These are phyloP conservation scores for Leptosphaerulina australis DNA, from an alignment of 2,329 filamentous ascomycete genomes.

Conservation along the genomic window DNA sequence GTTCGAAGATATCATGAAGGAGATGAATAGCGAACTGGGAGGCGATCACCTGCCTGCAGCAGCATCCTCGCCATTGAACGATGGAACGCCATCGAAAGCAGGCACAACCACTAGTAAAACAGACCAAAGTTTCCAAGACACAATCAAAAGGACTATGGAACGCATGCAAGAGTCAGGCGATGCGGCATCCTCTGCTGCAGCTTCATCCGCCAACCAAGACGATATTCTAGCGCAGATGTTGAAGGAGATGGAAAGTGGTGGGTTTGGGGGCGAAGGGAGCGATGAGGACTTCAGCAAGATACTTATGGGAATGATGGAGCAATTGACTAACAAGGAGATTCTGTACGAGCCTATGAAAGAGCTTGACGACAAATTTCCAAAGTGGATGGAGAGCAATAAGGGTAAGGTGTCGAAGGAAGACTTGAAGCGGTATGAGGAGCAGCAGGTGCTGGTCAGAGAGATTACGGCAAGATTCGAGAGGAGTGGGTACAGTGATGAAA, in stretches of 20 bases:
- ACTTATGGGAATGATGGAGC: slow-evolving; percentile 98
- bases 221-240: slow-evolving; percentile 92
- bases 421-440: slow-evolving; percentile 77
- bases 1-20: slow-evolving; percentile 78
- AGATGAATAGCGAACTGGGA: slow-evolving; percentile 58
- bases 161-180: slow-evolving; percentile 91
- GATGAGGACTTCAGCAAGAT: slow-evolving; percentile 94
- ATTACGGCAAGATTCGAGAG: slow-evolving; percentile 91
- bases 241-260: slow-evolving; percentile 78
- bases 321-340: slow-evolving; percentile 97
- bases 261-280: slow-evolving; percentile 57
- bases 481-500: slow-evolving; percentile 79
- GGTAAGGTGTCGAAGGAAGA: slow-evolving; percentile 71
- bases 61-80: slow-evolving; percentile 34
- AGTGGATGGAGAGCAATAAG: slow-evolving; percentile 81
- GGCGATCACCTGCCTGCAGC: slow-evolving; percentile 30
- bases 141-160: slow-evolving; percentile 92
- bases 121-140: slow-evolving; percentile 84
- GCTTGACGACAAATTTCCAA: slow-evolving; percentile 87
- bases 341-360: slow-evolving; percentile 99
- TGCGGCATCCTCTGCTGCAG: slow-evolving; percentile 77
- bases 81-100: slow-evolving; percentile 13
- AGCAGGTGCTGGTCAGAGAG: slow-evolving; percentile 78
- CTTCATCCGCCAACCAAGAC: slow-evolving; percentile 64
- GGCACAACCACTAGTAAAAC: slow-evolving; percentile 38